Conservation (phyloP, 164 flowering plant genomes). For the Annona cherimola region DNA sequence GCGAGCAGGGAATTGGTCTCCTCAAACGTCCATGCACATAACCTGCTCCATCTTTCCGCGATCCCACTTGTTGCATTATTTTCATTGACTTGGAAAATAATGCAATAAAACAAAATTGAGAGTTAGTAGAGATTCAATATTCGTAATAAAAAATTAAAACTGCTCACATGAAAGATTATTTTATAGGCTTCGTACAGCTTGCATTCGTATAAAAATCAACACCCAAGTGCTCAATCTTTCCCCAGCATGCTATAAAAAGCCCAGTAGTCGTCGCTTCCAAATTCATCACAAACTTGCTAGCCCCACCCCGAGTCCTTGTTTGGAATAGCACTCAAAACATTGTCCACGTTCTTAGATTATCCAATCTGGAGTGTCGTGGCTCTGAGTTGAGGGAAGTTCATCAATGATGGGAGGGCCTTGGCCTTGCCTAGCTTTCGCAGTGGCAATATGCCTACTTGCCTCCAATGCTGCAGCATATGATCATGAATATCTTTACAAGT, state of each 20-base stretch:
- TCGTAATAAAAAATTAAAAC: neutral
- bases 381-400: neutral
- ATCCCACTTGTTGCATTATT: neutral
- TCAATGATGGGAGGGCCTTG: neutral
- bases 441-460: conserved; percentile 1
- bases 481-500: neutral
- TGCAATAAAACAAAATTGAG: neutral
- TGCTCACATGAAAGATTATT: neutral
- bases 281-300: neutral
- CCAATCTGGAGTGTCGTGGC: neutral
- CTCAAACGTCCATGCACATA: neutral
- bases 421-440: neutral
- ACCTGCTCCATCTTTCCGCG: neutral
- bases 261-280: neutral
- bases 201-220: neutral
- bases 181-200: neutral
- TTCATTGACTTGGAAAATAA: neutral
- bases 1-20: neutral
- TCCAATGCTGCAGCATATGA: neutral
- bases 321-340: neutral
- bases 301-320: too few species aligned
- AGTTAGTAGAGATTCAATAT: neutral
- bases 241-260: neutral
- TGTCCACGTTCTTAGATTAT: neutral
- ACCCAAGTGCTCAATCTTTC: neutral